Percentiles rank a stretch among this genome's conserved stretches.
Evolutionary conservation across 495 filamentous ascomycete genomes (phyloP).

Genomic region (Lasiosphaeria hispida): DNA sequence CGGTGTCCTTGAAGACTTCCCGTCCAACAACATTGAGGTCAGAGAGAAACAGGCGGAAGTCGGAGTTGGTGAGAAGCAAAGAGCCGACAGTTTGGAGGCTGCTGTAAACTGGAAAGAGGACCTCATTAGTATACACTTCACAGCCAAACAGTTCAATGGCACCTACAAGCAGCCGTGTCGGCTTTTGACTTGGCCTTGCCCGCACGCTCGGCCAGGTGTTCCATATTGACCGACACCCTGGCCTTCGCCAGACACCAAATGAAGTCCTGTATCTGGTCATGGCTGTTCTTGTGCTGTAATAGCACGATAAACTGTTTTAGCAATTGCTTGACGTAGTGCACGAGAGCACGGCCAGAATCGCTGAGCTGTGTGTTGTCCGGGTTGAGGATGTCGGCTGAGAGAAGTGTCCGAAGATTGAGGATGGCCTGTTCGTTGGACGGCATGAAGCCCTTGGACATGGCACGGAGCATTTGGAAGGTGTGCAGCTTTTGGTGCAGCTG

Average conservation of each 20-base stretch:
- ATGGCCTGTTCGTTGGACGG: conserved; percentile 84
- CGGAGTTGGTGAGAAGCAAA: conserved; percentile 81
- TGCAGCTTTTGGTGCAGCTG: conserved; percentile 82
- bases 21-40: conserved; percentile 76
- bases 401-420: conserved; percentile 74
- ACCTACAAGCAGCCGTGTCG: conserved; percentile 71
- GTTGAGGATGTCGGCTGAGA: conserved; percentile 76
- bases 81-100: conserved; percentile 81
- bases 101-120: conserved; percentile 59
- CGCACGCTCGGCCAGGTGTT: conserved; percentile 61
- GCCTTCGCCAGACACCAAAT: conserved; percentile 80
- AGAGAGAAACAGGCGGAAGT: conserved; percentile 84
- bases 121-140: background rate
- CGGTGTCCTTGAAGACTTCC: conserved; percentile 85
- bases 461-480: conserved; percentile 85
- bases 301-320: conserved; percentile 73
- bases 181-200: conserved; percentile 66
- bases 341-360: conserved; percentile 68
- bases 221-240: conserved; percentile 64
- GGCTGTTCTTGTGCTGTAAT: conserved; percentile 72
- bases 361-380: conserved; percentile 73
- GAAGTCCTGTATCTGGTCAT: conserved; percentile 89
- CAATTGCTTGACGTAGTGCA: conserved; percentile 69
- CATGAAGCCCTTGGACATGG: conserved; percentile 83
- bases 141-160: background rate